Conservation (phyloP, 1,284 basidiomycete genomes). For the Apiotrichum brassicae region DNA sequence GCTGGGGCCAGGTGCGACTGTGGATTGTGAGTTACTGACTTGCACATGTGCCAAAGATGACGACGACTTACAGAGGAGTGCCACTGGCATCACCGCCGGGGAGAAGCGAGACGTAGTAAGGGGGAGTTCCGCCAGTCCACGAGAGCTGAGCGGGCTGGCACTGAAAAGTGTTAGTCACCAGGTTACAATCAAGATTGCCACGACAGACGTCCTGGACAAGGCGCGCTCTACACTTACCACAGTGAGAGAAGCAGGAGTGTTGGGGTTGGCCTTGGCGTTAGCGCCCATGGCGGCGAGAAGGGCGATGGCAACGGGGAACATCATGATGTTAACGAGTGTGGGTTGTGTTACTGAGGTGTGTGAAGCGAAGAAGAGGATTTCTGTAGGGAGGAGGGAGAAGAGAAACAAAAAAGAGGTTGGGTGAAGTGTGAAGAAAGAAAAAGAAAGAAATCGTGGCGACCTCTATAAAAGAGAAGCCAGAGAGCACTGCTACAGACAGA, state of each 20-base stretch:
- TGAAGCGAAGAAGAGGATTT: neutral
- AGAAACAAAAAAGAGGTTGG: neutral
- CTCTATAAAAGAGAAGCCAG: neutral
- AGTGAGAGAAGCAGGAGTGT: constrained; percentile 53
- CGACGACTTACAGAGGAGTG: constrained; percentile 51
- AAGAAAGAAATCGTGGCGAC: neutral
- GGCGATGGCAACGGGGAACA: constrained; percentile 15
- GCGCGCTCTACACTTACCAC: constrained; percentile 10
- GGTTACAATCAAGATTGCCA: too few relatives aligned
- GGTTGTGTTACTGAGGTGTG: neutral
- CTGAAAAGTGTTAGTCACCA: constrained; percentile 1
- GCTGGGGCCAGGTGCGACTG: constrained; percentile 30
- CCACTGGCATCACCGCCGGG: constrained; percentile 60
- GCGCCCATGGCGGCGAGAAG: constrained; percentile 21
- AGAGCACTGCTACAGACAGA: too few relatives aligned
- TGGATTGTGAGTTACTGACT: constrained; percentile 2
- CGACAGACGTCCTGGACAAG: too few relatives aligned
- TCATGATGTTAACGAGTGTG: constrained; percentile 18
- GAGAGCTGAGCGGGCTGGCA: constrained; percentile 48
- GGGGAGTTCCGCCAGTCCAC: constrained; percentile 56
- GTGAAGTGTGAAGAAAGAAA: neutral
- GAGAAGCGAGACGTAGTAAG: constrained; percentile 62
- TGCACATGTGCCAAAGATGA: neutral
- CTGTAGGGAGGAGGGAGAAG: neutral
- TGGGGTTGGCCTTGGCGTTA: constrained; percentile 49